Evolutionary conservation across 805 yeast species (phyloP).

Genomic region (Spathaspora arborariae): DNA sequence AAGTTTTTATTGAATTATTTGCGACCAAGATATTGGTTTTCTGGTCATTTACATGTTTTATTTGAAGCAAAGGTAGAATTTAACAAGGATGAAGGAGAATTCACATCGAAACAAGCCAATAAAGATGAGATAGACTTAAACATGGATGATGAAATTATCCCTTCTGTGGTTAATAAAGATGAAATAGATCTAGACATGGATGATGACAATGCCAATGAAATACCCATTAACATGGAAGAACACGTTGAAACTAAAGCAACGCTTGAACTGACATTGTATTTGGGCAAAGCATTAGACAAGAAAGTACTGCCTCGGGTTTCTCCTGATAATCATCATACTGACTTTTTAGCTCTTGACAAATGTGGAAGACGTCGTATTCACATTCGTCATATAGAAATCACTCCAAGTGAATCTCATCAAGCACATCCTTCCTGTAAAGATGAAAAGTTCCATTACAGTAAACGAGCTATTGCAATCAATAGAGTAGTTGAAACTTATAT

Average conservation of each 20-base stretch:
- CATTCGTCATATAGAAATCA: conserved; percentile 38
- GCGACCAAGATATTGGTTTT: conserved; percentile 74
- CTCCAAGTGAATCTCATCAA: conserved; percentile 32
- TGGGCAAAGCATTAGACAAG: not conserved
- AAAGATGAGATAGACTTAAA: conserved; percentile 18
- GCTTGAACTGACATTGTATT: conserved; percentile 1
- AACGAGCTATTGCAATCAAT: conserved; percentile 31
- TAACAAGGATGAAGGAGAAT: not conserved
- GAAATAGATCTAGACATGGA: conserved; percentile 22
- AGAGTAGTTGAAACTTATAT: conserved; percentile 29
- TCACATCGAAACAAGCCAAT: no score
- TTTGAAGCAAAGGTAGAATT: conserved; percentile 52
- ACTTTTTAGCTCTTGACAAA: conserved; percentile 80
- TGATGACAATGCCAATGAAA: conserved; percentile 11
- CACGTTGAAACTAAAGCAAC: not conserved
- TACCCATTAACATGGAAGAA: conserved; percentile 18
- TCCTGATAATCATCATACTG: conserved; percentile 22
- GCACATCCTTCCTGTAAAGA: conserved; percentile 13
- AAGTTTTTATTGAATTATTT: conserved; percentile 49
- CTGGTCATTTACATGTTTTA: conserved; percentile 83
- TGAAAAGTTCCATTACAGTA: conserved; percentile 22
- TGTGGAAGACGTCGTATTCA: conserved; percentile 59
- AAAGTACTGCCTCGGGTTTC: not conserved
- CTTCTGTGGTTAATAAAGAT: conserved; percentile 5
- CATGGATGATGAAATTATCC: conserved; percentile 14